Percentiles rank a stretch among this genome's conserved stretches.
These are phyloP conservation scores for Alternaria triticina DNA, from an alignment of 2,329 filamentous ascomycete genomes.

Conservation along the genomic window DNA sequence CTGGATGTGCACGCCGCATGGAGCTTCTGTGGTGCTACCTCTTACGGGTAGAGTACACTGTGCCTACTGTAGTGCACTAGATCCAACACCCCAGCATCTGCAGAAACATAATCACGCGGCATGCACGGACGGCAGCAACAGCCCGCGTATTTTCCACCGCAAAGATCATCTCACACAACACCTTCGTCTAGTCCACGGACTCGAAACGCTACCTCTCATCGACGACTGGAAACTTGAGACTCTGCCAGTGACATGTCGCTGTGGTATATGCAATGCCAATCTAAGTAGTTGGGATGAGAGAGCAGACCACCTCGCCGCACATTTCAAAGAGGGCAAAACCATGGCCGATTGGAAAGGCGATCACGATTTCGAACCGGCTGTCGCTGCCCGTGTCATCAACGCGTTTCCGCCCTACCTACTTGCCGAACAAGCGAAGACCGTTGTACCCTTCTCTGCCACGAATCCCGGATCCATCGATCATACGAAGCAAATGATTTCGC, in stretches of 20 bases:
- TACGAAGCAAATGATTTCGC: conserved; percentile 24
- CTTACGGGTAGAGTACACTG: conserved; percentile 60
- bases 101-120: conserved; percentile 63
- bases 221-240: conserved; percentile 65
- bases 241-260: conserved; percentile 56
- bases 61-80: conserved; percentile 61
- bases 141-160: conserved; percentile 65
- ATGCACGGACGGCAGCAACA: conserved; percentile 67
- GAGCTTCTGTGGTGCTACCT: conserved; percentile 60
- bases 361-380: conserved; percentile 54
- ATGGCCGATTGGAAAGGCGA: conserved; percentile 61
- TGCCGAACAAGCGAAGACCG: conserved; percentile 48
- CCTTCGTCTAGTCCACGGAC: conserved; percentile 61
- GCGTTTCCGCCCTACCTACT: conserved; percentile 56
- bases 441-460: conserved; percentile 53
- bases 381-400: conserved; percentile 52
- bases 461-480: conserved; percentile 29
- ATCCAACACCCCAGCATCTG: conserved; percentile 61
- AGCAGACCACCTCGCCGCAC: conserved; percentile 56
- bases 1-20: conserved; percentile 61
- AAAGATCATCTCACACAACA: conserved; percentile 68
- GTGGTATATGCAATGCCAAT: conserved; percentile 56
- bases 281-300: conserved; percentile 56
- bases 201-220: conserved; percentile 65
- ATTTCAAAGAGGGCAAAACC: conserved; percentile 58